Conservation (phyloP, 805 yeast genomes). For the Jamesozyma hellenica region DNA sequence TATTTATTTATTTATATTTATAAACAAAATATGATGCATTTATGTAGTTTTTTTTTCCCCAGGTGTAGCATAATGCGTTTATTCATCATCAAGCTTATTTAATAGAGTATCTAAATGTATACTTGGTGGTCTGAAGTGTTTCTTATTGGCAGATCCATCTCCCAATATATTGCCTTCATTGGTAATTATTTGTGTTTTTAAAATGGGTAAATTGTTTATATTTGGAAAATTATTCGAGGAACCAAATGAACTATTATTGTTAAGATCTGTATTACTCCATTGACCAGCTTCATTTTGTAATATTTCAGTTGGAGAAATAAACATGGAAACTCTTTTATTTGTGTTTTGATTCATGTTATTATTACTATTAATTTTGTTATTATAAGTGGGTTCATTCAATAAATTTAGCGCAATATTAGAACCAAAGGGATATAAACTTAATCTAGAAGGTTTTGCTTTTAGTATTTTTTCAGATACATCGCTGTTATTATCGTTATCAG, state of each 20-base stretch:
- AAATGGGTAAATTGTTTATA: conserved; percentile 4
- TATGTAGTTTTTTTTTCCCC: too few species aligned
- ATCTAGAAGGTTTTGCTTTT: conserved; percentile 15
- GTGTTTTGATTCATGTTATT: conserved; percentile 3
- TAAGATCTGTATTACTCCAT: conserved; percentile 4
- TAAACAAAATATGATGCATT: too few species aligned
- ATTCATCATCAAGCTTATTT: conserved; percentile 16
- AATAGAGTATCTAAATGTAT: conserved; percentile 38
- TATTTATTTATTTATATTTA: too few species aligned
- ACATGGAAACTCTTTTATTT: conserved; percentile 34
- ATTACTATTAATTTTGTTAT: background rate
- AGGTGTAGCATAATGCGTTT: background rate
- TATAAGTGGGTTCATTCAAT: conserved; percentile 9
- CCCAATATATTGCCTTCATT: background rate
- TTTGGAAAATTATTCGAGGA: conserved; percentile 11
- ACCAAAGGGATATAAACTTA: conserved; percentile 25
- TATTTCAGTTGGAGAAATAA: conserved; percentile 43
- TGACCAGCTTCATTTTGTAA: conserved; percentile 16
- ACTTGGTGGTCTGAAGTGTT: conserved; percentile 39
- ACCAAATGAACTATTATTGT: conserved; percentile 7
- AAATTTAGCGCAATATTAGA: conserved; percentile 26
- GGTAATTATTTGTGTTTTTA: background rate
- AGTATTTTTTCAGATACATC: conserved; percentile 20
- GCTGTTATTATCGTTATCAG: conserved; percentile 17
- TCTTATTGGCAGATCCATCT: conserved; percentile 1